These are phyloP conservation scores for Aspergillus bombycis DNA, from an alignment of 2,329 filamentous ascomycete species.

Conservation along the genomic window DNA sequence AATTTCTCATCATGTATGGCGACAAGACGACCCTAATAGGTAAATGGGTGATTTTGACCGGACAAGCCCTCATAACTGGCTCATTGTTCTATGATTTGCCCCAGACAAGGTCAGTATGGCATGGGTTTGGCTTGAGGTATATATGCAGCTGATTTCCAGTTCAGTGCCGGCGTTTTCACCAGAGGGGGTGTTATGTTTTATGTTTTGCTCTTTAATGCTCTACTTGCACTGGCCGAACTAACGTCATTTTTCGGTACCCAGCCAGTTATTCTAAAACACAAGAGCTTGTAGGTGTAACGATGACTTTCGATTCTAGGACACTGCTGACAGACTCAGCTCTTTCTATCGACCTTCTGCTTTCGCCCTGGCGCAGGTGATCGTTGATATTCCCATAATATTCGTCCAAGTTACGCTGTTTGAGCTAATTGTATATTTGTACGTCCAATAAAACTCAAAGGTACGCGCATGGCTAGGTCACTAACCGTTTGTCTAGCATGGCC, in stretches of 20 bases:
- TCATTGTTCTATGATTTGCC: slow-evolving; percentile 60
- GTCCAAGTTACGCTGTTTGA: slow-evolving; percentile 63
- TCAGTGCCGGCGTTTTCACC: slow-evolving; percentile 58
- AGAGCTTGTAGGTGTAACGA: slow-evolving; percentile 56
- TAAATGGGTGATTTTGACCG: slow-evolving; percentile 55
- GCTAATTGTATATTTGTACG: slow-evolving; percentile 62
- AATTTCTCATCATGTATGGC: slow-evolving; percentile 58
- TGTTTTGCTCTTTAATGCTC: slow-evolving; percentile 64
- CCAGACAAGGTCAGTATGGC: slow-evolving; percentile 42
- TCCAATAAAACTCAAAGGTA: background rate
- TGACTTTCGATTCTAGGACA: background rate
- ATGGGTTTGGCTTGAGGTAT: background rate
- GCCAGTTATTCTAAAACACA: slow-evolving; percentile 71
- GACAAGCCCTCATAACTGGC: slow-evolving; percentile 50
- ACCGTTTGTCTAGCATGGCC: slow-evolving; percentile 49
- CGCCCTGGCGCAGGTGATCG: slow-evolving; percentile 60
- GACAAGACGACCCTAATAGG: slow-evolving; percentile 54
- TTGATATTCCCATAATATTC: slow-evolving; percentile 61
- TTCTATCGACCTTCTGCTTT: slow-evolving; percentile 68
- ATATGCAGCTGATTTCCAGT: background rate
- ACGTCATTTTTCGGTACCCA: slow-evolving; percentile 64
- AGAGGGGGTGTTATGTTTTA: slow-evolving; percentile 66
- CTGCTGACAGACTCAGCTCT: slow-evolving; percentile 42
- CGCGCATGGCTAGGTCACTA: slow-evolving; percentile 1
- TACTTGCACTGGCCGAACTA: slow-evolving; percentile 64